Percentiles rank a stretch among this genome's conserved stretches.
Conservation (phyloP, 345 rosid species). For the Citrus australasica region DNA sequence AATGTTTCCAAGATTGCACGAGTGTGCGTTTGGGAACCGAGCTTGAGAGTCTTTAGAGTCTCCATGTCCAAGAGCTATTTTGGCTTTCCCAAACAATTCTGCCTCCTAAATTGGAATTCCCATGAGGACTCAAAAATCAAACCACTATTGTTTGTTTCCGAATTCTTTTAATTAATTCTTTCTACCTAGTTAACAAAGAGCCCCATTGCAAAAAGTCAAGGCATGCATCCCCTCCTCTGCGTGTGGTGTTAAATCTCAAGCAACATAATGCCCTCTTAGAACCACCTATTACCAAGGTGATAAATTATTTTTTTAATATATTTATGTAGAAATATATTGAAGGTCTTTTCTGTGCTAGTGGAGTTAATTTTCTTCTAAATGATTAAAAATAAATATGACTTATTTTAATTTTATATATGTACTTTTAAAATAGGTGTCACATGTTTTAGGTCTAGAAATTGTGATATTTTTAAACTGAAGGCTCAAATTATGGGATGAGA, state of each 20-base stretch:
- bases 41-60: constrained; percentile 10
- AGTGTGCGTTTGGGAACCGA: constrained; percentile 22
- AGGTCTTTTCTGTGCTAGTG: too few relatives aligned
- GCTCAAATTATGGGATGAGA: too few relatives aligned
- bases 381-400: too few relatives aligned
- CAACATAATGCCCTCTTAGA: not conserved
- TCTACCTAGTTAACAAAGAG: not conserved
- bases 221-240: not conserved
- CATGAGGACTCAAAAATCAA: not conserved
- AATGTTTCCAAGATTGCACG: constrained; percentile 33
- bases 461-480: too few relatives aligned
- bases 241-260: not conserved
- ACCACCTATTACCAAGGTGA: too few relatives aligned
- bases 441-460: too few relatives aligned
- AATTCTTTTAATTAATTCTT: not conserved
- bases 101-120: constrained; percentile 8
- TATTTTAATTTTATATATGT: too few relatives aligned
- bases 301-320: too few relatives aligned
- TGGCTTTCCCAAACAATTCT: constrained; percentile 8
- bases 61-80: constrained; percentile 9
- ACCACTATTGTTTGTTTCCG: not conserved
- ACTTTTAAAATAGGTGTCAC: too few relatives aligned
- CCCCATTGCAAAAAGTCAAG: not conserved
- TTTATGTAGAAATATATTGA: too few relatives aligned
- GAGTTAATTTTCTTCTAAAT: too few relatives aligned